Percentiles rank a stretch among this genome's conserved stretches.
These are phyloP conservation scores for Lachnellula arida DNA, from an alignment of 2,329 filamentous ascomycete genomes.

Conservation along the genomic window DNA sequence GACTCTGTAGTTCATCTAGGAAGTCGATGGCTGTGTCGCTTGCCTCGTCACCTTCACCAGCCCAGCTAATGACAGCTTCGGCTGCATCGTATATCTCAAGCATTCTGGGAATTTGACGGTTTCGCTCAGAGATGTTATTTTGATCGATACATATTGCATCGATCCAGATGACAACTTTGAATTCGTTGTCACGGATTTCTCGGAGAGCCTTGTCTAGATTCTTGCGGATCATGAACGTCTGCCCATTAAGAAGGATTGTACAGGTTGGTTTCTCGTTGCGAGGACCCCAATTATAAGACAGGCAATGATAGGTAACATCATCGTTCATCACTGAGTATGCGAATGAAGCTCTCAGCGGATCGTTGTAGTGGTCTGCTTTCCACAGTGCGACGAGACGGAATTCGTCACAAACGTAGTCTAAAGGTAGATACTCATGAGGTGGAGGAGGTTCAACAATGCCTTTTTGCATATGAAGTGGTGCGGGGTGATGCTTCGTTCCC, in stretches of 20 bases:
- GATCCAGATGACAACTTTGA: conserved; percentile 8
- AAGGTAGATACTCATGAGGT: conserved; percentile 7
- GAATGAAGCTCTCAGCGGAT: conserved; percentile 2
- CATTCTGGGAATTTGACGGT: conserved; percentile 11
- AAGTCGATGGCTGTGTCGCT: conserved; percentile 5
- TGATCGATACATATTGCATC: conserved; percentile 18
- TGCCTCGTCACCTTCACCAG: conserved; percentile 5
- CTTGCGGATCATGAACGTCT: conserved; percentile 6
- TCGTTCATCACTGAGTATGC: conserved; percentile 7
- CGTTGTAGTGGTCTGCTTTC: conserved; percentile 5
- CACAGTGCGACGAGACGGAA: conserved; percentile 4
- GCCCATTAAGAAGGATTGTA: conserved; percentile 6
- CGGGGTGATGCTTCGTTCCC: conserved; percentile 3
- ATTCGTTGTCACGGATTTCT: background rate
- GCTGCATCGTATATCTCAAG: conserved; percentile 13
- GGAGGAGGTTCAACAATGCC: background rate
- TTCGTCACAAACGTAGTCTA: conserved; percentile 9
- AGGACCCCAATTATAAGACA: conserved; percentile 14
- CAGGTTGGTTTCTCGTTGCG: conserved; percentile 1
- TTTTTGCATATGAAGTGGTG: background rate
- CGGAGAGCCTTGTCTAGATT: conserved; percentile 9
- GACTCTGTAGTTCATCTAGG: background rate
- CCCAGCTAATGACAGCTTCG: conserved; percentile 2
- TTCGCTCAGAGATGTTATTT: conserved; percentile 5
- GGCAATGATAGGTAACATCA: conserved; percentile 3